phyloP scores from a whole-genome alignment of 1,284 basidiomycete genomes.

The Puccinia coronata region DNA sequence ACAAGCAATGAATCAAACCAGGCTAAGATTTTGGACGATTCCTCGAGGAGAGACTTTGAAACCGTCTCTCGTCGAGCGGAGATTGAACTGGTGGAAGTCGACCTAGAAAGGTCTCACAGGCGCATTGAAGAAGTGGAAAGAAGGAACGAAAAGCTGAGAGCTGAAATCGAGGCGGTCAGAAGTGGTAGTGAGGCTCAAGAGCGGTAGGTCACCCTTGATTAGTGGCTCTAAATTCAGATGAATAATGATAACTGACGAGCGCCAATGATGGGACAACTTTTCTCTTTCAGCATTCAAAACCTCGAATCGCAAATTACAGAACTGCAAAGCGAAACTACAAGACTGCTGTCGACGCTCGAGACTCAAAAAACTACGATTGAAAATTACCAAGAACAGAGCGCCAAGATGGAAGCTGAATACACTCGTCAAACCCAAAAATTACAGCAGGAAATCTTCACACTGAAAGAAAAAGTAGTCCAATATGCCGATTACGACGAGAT shows the following conservation, averaged over 20 bases:
- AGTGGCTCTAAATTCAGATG: neutral
- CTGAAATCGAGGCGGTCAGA: constrained; percentile 85
- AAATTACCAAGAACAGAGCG: constrained; percentile 63
- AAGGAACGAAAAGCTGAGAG: constrained; percentile 86
- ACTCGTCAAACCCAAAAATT: constrained; percentile 62
- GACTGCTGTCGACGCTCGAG: constrained; percentile 70
- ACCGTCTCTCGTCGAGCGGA: constrained; percentile 82
- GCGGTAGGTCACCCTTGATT: constrained; percentile 62
- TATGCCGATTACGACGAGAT: constrained; percentile 89
- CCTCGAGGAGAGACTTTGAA: constrained; percentile 74
- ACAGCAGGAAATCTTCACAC: constrained; percentile 66
- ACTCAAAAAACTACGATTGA: constrained; percentile 67
- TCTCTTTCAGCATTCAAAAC: constrained; percentile 65
- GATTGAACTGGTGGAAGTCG: constrained; percentile 86
- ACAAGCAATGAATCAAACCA: constrained; percentile 87
- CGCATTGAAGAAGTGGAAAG: constrained; percentile 87
- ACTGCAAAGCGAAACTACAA: constrained; percentile 72
- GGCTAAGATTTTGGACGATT: constrained; percentile 80
- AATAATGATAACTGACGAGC: neutral
- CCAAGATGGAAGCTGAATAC: constrained; percentile 68
- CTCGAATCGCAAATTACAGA: constrained; percentile 73
- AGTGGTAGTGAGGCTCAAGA: constrained; percentile 75
- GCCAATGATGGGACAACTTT: too few species aligned
- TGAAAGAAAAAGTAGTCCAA: constrained; percentile 70
- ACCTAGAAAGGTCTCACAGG: constrained; percentile 87